Base-by-base conservation (phyloP, 2,329 filamentous ascomycete genomes). In the Dactylellina cionopaga region DNA sequence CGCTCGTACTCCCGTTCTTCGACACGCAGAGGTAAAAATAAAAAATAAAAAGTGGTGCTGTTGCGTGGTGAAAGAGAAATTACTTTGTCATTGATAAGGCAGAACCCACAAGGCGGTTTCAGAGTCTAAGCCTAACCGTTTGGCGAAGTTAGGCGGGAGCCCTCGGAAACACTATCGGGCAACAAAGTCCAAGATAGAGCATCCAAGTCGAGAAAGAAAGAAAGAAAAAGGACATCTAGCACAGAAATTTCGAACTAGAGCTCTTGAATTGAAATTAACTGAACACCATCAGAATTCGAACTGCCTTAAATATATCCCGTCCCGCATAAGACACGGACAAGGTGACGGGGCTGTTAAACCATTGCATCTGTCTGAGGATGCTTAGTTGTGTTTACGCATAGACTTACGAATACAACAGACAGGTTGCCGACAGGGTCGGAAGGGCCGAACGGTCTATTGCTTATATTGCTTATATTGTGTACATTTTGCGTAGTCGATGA, bases 111-210 rank as follows among this genome's bases (percentile, higher is more conserved):
- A 35, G 43, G 52, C 43, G 33, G 41, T 43, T 56, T 47, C 60
- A 49, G 41, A 41, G 22, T 24, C 49, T 44, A 29, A 29, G 24
- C 55, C 9, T 25, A 27, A 44, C 29, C 41, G 35, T 33, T 29
- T 64, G 31, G 24, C n/a, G n/a, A 39, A 46, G 9, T 35, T 19
- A 37, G 31, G 24, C 68, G 68, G 68, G 59, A 64, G 35, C 51
- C 27, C 35, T 72, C 68, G 68, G 68, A 72, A 65, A 54, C 68
- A 72, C 59, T 65, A 72, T 72, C 59, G 68, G 68, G 35, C 27
- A 17, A 49, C n/a, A 11, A 33, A 43, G 52, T 10, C 29, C 10
- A 51, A 17, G 63, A 51, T 59, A 54, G 35, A 43, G 44, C 44
- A 58, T n/a, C 27, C 22, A 17, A 63, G 22, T 25, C 27, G 10